Evolutionary conservation across 345 rosid species (phyloP).

Genomic region (Populus tremula): DNA sequence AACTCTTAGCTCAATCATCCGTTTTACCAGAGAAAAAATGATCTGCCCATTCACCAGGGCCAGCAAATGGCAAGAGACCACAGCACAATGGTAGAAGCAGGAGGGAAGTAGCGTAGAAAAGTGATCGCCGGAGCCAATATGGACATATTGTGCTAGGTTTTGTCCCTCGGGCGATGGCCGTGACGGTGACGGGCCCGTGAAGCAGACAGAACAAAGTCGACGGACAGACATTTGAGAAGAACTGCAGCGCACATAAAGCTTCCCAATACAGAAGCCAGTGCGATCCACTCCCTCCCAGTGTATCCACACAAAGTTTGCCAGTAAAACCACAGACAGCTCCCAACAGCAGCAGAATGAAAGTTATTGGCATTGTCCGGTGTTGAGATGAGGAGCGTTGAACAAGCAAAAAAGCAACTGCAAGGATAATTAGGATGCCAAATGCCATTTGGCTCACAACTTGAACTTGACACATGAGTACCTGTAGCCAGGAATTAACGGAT

Average conservation of each 20-base stretch:
- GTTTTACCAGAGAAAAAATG: conserved; percentile 37
- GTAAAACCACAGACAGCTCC: conserved; percentile 68
- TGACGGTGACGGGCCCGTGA: conserved; percentile 51
- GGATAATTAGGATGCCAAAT: conserved; percentile 67
- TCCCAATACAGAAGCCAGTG: conserved; percentile 80
- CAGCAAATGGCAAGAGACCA: conserved; percentile 74
- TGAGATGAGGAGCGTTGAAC: conserved; percentile 57
- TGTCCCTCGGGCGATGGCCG: conserved; percentile 17
- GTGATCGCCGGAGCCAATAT: conserved; percentile 55
- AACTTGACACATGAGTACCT: conserved; percentile 49
- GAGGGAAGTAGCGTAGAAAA: conserved; percentile 42
- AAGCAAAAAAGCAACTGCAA: conserved; percentile 48
- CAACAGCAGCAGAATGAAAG: conserved; percentile 60
- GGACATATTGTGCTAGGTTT: conserved; percentile 32
- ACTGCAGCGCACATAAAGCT: conserved; percentile 59
- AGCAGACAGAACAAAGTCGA: conserved; percentile 44
- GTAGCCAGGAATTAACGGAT: conserved; percentile 47
- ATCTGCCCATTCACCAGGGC: conserved; percentile 62
- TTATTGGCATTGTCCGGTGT: conserved; percentile 67
- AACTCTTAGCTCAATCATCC: conserved; percentile 17
- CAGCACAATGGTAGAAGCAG: conserved; percentile 57
- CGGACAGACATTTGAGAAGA: conserved; percentile 46
- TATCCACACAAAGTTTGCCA: conserved; percentile 79
- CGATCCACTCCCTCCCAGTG: conserved; percentile 72
- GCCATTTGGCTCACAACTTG: conserved; percentile 58